These are phyloP conservation scores for Pachysandra terminalis DNA, from an alignment of 164 flowering plant genomes.

Conservation along the genomic window DNA sequence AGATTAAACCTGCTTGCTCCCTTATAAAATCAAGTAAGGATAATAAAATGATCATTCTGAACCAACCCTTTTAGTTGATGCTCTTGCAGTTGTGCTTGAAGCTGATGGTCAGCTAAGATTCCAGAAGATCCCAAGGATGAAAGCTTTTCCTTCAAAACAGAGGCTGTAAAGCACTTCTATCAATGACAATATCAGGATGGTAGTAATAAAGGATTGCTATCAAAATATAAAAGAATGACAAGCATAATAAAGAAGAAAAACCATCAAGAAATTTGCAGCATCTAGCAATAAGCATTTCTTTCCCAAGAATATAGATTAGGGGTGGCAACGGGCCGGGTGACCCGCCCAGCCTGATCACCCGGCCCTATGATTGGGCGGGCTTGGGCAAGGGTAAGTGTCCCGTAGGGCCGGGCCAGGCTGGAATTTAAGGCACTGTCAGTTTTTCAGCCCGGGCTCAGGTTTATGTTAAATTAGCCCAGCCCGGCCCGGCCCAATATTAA, in stretches of 20 bases:
- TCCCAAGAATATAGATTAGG: too few relatives aligned
- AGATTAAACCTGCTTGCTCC: too few relatives aligned
- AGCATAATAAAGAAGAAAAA: neutral
- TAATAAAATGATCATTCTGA: neutral
- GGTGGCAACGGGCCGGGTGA: too few relatives aligned
- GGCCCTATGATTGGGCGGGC: too few relatives aligned
- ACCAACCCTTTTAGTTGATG: conserved; percentile 90
- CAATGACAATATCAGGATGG: conserved; percentile 5
- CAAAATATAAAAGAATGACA: neutral
- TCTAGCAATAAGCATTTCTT: neutral
- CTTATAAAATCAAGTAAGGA: too few relatives aligned
- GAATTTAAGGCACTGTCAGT: too few relatives aligned
- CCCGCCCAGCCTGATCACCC: too few relatives aligned
- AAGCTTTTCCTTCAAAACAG: conserved; percentile 94
- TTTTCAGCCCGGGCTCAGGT: too few relatives aligned
- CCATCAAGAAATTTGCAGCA: neutral
- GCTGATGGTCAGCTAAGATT: conserved; percentile 94
- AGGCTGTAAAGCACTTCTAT: conserved; percentile 55
- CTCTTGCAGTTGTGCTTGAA: conserved; percentile 94
- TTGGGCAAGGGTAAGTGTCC: too few relatives aligned
- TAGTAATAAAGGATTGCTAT: neutral
- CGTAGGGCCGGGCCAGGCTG: too few relatives aligned
- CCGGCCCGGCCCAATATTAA: too few relatives aligned
- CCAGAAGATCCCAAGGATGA: conserved; percentile 93
- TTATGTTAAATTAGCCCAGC: too few relatives aligned